phyloP scores from a whole-genome alignment of 768 basidiomycete genomes.

The Boletus patriciae region DNA sequence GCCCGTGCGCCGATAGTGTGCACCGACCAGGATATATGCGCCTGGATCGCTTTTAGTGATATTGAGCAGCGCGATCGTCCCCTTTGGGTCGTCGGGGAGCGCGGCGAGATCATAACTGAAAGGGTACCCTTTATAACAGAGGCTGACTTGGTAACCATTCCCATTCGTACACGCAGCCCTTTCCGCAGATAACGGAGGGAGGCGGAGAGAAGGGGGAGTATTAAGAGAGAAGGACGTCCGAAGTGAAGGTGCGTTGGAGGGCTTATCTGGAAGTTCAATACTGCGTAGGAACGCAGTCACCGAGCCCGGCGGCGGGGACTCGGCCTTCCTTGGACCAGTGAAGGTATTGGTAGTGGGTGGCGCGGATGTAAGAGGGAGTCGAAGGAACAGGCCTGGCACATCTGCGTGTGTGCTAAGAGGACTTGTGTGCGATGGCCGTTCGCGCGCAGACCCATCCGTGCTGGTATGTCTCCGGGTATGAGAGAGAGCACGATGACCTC shows the following conservation, averaged over 20 bases:
- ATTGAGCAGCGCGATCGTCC: constrained; percentile 27
- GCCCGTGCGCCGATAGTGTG: constrained; percentile 36
- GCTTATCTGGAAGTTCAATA: constrained; percentile 24
- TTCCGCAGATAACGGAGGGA: constrained; percentile 14
- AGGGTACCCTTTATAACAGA: constrained; percentile 29
- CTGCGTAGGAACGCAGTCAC: constrained; percentile 28
- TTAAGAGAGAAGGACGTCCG: constrained; percentile 12
- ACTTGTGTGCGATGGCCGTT: constrained; percentile 5
- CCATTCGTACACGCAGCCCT: constrained; percentile 1
- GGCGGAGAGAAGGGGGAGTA: constrained; percentile 8
- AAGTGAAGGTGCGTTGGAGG: constrained; percentile 6
- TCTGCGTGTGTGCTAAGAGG: constrained; percentile 12
- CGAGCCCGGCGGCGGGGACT: constrained; percentile 13
- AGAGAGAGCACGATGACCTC: constrained; percentile 4
- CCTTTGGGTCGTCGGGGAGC: constrained; percentile 32
- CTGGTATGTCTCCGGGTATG: constrained; percentile 5
- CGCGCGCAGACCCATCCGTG: constrained; percentile 3
- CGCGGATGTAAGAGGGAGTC: constrained; percentile 14
- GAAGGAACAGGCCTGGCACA: constrained; percentile 11
- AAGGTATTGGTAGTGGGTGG: not conserved
- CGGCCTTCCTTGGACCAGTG: not conserved
- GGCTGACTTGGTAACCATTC: constrained; percentile 21
- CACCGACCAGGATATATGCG: constrained; percentile 31
- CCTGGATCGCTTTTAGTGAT: constrained; percentile 33
- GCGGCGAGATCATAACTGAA: constrained; percentile 28